Conservation (phyloP, 1,284 basidiomycete species). For the Athelia sp. region DNA sequence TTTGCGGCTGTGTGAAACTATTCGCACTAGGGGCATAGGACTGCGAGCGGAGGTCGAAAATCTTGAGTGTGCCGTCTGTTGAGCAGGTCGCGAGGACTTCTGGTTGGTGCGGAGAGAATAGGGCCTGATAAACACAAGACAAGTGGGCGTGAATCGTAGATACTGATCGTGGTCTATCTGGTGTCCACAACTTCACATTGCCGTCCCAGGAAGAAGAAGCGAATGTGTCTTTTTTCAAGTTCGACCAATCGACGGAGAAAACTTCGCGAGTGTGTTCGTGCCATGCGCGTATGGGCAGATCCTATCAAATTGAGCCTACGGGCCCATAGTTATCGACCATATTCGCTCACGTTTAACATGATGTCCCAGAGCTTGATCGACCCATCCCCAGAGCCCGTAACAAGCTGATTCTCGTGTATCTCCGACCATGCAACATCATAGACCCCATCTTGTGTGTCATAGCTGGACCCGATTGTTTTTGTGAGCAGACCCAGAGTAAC, state of each 20-base stretch:
- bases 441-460: conserved; percentile 90
- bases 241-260: conserved; percentile 97
- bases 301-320: conserved; percentile 37
- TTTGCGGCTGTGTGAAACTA: conserved; percentile 56
- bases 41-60: conserved; percentile 74
- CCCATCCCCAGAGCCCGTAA: conserved; percentile 88
- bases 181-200: conserved; percentile 89
- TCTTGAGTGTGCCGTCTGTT: conserved; percentile 76
- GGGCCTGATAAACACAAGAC: conserved; percentile 83
- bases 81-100: conserved; percentile 80
- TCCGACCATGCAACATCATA: conserved; percentile 95
- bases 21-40: conserved; percentile 41
- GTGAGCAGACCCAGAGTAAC: conserved; percentile 11
- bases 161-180: conserved; percentile 74
- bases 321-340: no score
- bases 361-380: conserved; percentile 91
- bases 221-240: conserved; percentile 88
- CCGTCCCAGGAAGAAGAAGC: conserved; percentile 93
- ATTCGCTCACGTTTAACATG: conserved; percentile 68
- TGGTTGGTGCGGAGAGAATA: conserved; percentile 90
- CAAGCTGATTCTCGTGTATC: conserved; percentile 90
- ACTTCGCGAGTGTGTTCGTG: conserved; percentile 92
- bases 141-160: conserved; percentile 79
- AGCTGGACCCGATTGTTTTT: conserved; percentile 45
- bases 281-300: conserved; percentile 88